Evolutionary conservation across 1,139 yeast species (phyloP).

Genomic region (Blastobotrys serpentis): DNA sequence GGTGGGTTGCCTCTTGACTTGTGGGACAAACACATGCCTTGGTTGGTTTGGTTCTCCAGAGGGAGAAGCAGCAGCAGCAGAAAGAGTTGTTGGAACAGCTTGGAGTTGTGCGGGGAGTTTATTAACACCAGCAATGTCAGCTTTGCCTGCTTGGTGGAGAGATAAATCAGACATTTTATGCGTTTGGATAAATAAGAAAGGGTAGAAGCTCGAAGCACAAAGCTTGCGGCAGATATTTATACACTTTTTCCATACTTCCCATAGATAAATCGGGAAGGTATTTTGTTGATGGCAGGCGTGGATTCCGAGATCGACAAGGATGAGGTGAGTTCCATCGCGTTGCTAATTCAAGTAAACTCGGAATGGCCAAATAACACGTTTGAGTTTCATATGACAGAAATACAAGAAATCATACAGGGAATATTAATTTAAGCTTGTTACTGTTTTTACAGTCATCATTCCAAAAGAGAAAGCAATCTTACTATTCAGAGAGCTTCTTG

Average conservation of each 20-base stretch:
- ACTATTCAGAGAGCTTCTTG: neutral
- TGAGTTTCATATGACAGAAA: neutral
- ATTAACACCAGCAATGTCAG: neutral
- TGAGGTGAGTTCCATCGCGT: neutral
- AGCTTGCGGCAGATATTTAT: neutral
- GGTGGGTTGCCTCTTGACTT: neutral
- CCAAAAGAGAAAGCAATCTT: neutral
- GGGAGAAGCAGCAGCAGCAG: neutral
- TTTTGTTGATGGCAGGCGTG: neutral
- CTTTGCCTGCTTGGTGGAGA: neutral
- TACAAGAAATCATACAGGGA: neutral
- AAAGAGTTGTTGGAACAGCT: neutral
- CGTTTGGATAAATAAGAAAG: neutral
- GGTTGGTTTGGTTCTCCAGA: neutral
- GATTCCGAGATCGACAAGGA: neutral
- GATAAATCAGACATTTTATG: neutral
- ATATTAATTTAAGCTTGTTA: neutral
- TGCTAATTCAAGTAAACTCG: neutral
- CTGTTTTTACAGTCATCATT: neutral
- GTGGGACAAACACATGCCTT: neutral
- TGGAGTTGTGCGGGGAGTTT: neutral
- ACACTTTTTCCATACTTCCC: neutral
- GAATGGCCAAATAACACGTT: neutral
- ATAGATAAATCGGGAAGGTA: neutral
- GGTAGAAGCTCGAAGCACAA: too few relatives aligned